Evolutionary conservation across 345 rosid genomes (phyloP).

Genomic region (Durio zibethinus): DNA sequence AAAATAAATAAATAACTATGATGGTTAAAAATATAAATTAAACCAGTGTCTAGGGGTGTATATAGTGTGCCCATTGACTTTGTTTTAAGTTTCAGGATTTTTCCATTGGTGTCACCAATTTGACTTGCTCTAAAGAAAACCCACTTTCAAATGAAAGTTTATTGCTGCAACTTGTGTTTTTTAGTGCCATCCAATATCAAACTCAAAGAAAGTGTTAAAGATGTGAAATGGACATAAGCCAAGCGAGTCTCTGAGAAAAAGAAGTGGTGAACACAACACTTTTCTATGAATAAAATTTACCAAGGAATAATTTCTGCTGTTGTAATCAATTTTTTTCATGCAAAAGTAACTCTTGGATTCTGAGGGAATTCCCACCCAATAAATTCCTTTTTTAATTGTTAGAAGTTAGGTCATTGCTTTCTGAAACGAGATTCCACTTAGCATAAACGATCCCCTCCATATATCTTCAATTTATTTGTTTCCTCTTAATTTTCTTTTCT

Average conservation of each 20-base stretch:
- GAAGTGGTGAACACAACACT: background rate
- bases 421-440: constrained; percentile 14
- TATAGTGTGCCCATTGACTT: background rate
- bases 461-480: background rate
- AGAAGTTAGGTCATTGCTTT: constrained; percentile 10
- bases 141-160: background rate
- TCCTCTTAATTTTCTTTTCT: background rate
- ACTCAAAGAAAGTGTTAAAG: background rate
- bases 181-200: background rate
- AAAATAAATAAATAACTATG: background rate
- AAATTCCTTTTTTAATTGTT: background rate
- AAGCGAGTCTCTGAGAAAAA: background rate
- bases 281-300: background rate
- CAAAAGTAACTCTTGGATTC: background rate
- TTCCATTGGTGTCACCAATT: background rate
- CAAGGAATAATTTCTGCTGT: background rate
- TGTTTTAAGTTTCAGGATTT: background rate
- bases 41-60: background rate
- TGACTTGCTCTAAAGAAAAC: background rate
- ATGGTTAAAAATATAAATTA: background rate
- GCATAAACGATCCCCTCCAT: constrained; percentile 1
- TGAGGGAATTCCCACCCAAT: background rate
- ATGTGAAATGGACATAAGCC: background rate
- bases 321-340: background rate
- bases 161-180: background rate